Base-by-base conservation (phyloP, 768 basidiomycete genomes). In the Suillus ampliporus region DNA sequence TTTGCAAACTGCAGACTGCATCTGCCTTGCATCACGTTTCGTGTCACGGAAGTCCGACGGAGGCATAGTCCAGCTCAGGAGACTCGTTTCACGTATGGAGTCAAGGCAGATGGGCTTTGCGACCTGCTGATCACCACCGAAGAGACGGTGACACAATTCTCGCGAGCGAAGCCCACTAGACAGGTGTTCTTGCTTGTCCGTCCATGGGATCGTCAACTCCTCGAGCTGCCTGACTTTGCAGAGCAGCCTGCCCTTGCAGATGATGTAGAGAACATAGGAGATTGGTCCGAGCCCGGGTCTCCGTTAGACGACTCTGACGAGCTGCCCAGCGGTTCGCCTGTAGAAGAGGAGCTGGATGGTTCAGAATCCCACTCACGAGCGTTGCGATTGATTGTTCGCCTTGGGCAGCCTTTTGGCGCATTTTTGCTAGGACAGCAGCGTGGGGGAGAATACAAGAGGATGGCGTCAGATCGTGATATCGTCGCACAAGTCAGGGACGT, bases 401-500 rank as follows among this genome's bases (percentile, higher is more conserved):
- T 63, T 19, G 58, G 37, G 31, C 41, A 37, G 23, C 41, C 58
- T 10, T 59, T 63, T 44, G 37, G 41, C 11, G 58, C 62, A 34
- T 51, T 63, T 34, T 52, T 63, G 13, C 50, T 63, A 28, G 38
- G 14, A 47, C 57, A 26, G 71, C 74, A 77, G 76, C 77, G 46
- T 72, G 71, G 43, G 74, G 75, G 1, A 65, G 77, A 57, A 70
- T 63, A 58, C 43, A 63, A 28, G 51, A 53, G 62, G 28, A 46
- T 58, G 11, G 62, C 58, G 5, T 38, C 58, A 6, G 62, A 63
- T 23, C 35, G 23, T 5, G 31, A 31, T 17, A 23, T 63, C 23
- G 28, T 59, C 4, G 62, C 75, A 74, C 75, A 79, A 1, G 76
- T 44, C 19, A n/a, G 10, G n/a, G 19, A 44, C 8, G 4, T n/a